A percentile compares a stretch with the other conserved stretches of the same genome.
Evolutionary conservation across 1,139 yeast species (phyloP).

Genomic region (Candida sp.): DNA sequence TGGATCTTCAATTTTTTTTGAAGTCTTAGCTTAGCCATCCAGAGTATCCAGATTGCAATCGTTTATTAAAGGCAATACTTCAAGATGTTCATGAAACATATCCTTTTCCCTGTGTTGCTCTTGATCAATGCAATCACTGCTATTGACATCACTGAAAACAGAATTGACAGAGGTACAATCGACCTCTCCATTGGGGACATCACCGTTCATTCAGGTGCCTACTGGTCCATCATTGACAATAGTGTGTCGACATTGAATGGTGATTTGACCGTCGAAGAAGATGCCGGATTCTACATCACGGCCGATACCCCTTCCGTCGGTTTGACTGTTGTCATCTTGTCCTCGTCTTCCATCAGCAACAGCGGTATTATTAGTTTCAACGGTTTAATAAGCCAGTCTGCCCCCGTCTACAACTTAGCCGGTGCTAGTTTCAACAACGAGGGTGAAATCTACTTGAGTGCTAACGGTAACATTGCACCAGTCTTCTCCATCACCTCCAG

Average conservation of each 20-base stretch:
- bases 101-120: neutral
- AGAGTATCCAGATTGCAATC: neutral
- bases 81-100: conserved; percentile 2
- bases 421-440: conserved; percentile 26
- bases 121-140: conserved; percentile 5
- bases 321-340: conserved; percentile 15
- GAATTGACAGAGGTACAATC: conserved; percentile 20
- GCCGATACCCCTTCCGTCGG: conserved; percentile 8
- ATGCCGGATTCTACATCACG: conserved; percentile 26
- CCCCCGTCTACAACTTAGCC: conserved; percentile 23
- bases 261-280: conserved; percentile 18
- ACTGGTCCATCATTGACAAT: conserved; percentile 37
- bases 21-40: too few species aligned
- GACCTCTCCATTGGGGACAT: conserved; percentile 24
- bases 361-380: conserved; percentile 29
- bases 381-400: conserved; percentile 18
- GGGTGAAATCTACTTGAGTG: conserved; percentile 33
- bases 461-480: conserved; percentile 23
- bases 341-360: conserved; percentile 20
- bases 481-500: conserved; percentile 22
- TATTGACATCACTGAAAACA: conserved; percentile 8
- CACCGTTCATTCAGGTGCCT: conserved; percentile 30
- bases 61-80: neutral
- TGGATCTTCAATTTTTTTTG: too few species aligned
- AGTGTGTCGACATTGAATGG: conserved; percentile 27